Percentiles rank a stretch among this genome's conserved stretches.
Conservation (phyloP, 164 flowering plant genomes). For the Vitis cinerea region DNA sequence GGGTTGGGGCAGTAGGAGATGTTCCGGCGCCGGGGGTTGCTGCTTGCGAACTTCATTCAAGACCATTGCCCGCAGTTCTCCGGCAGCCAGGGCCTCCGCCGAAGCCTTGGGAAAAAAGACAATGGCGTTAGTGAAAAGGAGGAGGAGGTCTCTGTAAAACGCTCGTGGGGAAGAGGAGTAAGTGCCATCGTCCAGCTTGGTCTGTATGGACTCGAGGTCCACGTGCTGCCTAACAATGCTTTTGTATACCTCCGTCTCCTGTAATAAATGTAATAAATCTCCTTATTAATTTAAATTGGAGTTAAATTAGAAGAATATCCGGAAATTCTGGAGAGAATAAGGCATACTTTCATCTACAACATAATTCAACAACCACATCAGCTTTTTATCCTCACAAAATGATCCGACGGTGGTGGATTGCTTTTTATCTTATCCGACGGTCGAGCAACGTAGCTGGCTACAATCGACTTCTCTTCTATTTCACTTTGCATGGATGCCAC, state of each 20-base stretch:
- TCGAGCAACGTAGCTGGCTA: too few relatives aligned
- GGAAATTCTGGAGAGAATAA: too few relatives aligned
- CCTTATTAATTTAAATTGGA: too few relatives aligned
- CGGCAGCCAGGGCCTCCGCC: conserved; percentile 44
- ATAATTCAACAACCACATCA: too few relatives aligned
- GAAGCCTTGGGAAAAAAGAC: conserved; percentile 58
- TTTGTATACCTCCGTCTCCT: conserved; percentile 52
- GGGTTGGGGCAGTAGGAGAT: conserved; percentile 13
- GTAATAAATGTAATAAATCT: too few relatives aligned
- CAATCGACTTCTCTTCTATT: too few relatives aligned
- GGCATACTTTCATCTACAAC: too few relatives aligned
- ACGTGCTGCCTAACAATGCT: conserved; percentile 57
- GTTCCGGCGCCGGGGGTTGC: not conserved
- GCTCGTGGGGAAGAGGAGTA: conserved; percentile 33
- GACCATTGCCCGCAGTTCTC: conserved; percentile 44
- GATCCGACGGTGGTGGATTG: too few relatives aligned
- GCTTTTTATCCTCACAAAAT: too few relatives aligned
- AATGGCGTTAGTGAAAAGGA: conserved; percentile 65
- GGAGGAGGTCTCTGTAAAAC: conserved; percentile 59
- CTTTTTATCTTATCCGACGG: too few relatives aligned
- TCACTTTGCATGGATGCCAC: too few relatives aligned
- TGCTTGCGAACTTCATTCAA: conserved; percentile 28
- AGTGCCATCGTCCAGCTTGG: conserved; percentile 43
- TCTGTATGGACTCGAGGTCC: conserved; percentile 51
- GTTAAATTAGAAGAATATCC: too few relatives aligned